Evolutionary conservation across 768 basidiomycete genomes (phyloP), one percentile per base, ranked within the genome.

Genomic region (Brasilioporus rufonigricans): DNA sequence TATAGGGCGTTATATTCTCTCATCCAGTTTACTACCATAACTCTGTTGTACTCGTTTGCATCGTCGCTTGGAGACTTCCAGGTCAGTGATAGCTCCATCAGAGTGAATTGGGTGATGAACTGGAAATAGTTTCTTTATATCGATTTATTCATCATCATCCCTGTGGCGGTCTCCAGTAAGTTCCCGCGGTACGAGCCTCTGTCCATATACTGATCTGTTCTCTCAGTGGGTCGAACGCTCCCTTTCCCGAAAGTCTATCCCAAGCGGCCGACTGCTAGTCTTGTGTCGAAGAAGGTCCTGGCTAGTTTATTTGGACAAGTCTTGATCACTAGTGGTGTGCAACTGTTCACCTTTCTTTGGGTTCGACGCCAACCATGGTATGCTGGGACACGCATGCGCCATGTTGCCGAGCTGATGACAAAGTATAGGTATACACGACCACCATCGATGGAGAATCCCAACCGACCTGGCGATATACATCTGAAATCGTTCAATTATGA

Each of bases 11-110:
- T 99, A 41, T 99, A 98, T 73, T 99, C 97, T 13, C 79, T 99
- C 61, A 99, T 99, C 49, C 97, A 99, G 69, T 99, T 99, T 69
- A 98, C 95, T n/a, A 93, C 94, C 4, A 91, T 98, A 56, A 97
- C 94, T 2, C 71, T 98, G 55, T 71, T 99, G 31, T 99, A 99
- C 71, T 94, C 93, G 0, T 97, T 99, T 67, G 96, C 94, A 0
- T 96, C 93, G 8, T 93, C 93, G 43, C 75, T 99, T 35, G 96
- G 95, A 43, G 96, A 99, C 69, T 96, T 98, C 70, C 90, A 98
- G 83, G 93, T 90, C 56, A 50, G 82, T 56, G 39, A 26, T 35
- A 23, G 16, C 5, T 19, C 16, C 32, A 41, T 59, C n/a, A 33
- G 44, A 46, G 35, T 45, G 32, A 50, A 53, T 7, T 26, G 18